These are phyloP conservation scores for Mucor velutinosus DNA, from an alignment of 371 early-diverging fungal species.

Conservation along the genomic window DNA sequence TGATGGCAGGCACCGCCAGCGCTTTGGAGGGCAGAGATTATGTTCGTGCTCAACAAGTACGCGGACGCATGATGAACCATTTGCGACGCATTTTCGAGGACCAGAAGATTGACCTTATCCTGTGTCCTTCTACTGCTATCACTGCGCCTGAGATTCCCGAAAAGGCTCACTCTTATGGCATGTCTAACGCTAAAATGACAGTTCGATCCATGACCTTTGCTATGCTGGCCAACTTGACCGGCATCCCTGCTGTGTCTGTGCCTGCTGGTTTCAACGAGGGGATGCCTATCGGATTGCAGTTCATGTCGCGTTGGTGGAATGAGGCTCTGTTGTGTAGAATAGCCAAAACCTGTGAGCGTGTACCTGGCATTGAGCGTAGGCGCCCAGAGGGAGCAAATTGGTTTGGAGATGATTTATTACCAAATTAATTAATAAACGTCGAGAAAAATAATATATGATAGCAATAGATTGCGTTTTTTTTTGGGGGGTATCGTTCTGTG, in stretches of 20 bases:
- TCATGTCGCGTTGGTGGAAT: constrained; percentile 74
- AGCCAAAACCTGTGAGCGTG: constrained; percentile 54
- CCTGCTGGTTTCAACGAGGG: constrained; percentile 65
- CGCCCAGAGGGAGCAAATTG: constrained; percentile 12
- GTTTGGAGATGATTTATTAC: constrained; percentile 2
- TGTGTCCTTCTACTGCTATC: constrained; percentile 64
- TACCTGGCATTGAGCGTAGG: constrained; percentile 34
- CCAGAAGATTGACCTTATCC: constrained; percentile 50
- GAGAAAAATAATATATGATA: neutral
- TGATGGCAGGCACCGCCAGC: constrained; percentile 26
- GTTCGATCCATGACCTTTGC: constrained; percentile 61
- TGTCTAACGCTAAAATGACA: constrained; percentile 52
- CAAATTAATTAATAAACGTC: neutral
- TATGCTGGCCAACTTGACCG: constrained; percentile 68
- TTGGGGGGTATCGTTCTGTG: neutral
- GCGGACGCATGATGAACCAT: constrained; percentile 59
- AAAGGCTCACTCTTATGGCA: constrained; percentile 52
- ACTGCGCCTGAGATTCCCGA: constrained; percentile 59
- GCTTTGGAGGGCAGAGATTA: constrained; percentile 45
- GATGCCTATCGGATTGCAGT: constrained; percentile 71
- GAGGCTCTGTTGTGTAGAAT: constrained; percentile 64
- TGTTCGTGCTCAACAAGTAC: constrained; percentile 58
- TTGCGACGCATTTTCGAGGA: constrained; percentile 53
- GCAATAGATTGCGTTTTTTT: neutral
- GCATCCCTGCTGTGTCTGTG: constrained; percentile 68